Base-by-base conservation (phyloP, 2,329 filamentous ascomycete species). In the Xenosphaeropsis pyriputrescens region DNA sequence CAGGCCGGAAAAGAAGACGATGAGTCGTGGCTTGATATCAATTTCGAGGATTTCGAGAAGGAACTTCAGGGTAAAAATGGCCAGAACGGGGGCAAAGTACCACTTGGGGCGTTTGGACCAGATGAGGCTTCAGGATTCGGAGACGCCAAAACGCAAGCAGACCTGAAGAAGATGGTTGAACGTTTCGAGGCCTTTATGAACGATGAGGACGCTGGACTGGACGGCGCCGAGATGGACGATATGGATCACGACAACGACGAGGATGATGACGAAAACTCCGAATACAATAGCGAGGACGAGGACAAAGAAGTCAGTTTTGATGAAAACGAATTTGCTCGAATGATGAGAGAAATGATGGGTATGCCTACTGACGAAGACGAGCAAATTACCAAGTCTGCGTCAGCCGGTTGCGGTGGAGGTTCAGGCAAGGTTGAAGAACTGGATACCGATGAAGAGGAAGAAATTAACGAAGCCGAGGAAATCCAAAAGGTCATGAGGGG, bases 311-410 rank as follows among this genome's bases (percentile, higher is more conserved):
- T 83, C 5, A 80, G 76, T 40, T 89, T 93, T 47, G 76, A 93
- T 45, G 88, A 96, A 56, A 74, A 78, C 29, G 80, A 89, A 38
- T 94, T 95, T 47, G 70, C 80, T 7, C 72, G 65, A 38, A 85
- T 94, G 70, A 94, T 98, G 85, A 75, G 77, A 42, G 83, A 93
- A 52, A 88, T 93, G 78, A 88, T 91, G 79, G 84, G 83, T 0
- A 65, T 76, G 33, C 64, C 67, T 18, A 47, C 58, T 0, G 51
- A 50, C 29, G 46, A 50, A 19, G 41, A 45, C n/a, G 40, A 38
- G n/a, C 40, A 36, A n/a, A 33, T 37, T 9, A 18, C 35, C 15
- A 13, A 30, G 14, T 19, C 11, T 22, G 35, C 41, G 3, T 36
- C 30, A 19, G 36, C 34, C 11, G 18, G 43, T 39, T 36, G 35